phyloP scores from a whole-genome alignment of 1,284 basidiomycete genomes.

The Meira nashicola region DNA sequence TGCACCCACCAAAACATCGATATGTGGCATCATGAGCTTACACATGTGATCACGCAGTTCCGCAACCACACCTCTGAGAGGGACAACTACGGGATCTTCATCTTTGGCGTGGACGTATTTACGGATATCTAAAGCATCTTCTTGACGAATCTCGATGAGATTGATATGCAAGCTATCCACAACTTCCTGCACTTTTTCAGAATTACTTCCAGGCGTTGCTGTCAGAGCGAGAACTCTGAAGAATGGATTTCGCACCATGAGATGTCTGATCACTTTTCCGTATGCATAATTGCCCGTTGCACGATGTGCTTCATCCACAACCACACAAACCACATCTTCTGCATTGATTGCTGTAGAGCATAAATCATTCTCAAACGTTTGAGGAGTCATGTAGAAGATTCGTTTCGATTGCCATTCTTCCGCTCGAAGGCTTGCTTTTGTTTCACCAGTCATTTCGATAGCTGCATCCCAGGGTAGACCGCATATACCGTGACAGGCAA shows the following conservation, averaged over 20 bases:
- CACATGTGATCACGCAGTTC: slow-evolving; percentile 49
- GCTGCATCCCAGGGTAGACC: slow-evolving; percentile 86
- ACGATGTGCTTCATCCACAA: slow-evolving; percentile 91
- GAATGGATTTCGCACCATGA: slow-evolving; percentile 89
- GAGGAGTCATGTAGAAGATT: slow-evolving; percentile 96
- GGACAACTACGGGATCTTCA: slow-evolving; percentile 43
- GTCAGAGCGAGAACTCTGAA: slow-evolving; percentile 90
- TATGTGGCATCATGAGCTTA: slow-evolving; percentile 45
- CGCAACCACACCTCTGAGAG: slow-evolving; percentile 33
- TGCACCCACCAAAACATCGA: slow-evolving; percentile 35
- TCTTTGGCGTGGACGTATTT: slow-evolving; percentile 81
- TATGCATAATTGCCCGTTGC: slow-evolving; percentile 92
- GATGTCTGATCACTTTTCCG: slow-evolving; percentile 76
- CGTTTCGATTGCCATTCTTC: slow-evolving; percentile 70
- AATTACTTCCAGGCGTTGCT: slow-evolving; percentile 84
- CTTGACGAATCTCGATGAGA: slow-evolving; percentile 88
- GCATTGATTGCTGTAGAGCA: slow-evolving; percentile 69
- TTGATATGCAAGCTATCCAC: slow-evolving; percentile 94
- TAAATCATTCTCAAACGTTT: slow-evolving; percentile 87
- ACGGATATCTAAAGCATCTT: slow-evolving; percentile 79
- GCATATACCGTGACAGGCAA: slow-evolving; percentile 88
- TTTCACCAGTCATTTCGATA: slow-evolving; percentile 74
- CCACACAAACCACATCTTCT: slow-evolving; percentile 71
- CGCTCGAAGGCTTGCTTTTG: slow-evolving; percentile 24
- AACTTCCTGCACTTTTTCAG: slow-evolving; percentile 82